Evolutionary conservation across 345 rosid genomes (phyloP), one percentile per base, ranked within the genome.

Genomic region (Orychophragmus violaceus): DNA sequence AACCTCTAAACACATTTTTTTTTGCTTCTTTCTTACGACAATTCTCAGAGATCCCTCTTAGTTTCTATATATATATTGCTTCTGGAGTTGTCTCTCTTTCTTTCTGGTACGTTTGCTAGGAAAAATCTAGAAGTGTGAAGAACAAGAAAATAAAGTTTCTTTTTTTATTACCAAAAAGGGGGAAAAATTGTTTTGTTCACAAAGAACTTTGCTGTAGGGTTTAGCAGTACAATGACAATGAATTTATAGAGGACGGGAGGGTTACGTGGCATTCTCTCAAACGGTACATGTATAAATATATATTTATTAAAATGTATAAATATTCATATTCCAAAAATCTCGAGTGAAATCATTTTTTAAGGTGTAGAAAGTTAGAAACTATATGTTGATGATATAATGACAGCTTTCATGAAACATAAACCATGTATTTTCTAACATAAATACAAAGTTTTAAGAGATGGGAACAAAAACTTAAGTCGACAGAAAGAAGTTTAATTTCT

Each of bases 1-100:
- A 45, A 74, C 44, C 67, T 67, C 80, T 50, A 84, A 63, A 76
- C 94, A 82, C 98, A 91, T 92, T 46, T 33, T 74, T 21, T 0
- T 8, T 4, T 13, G 18, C 23, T 41, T 12, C 5, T 36, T 41
- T 30, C 2, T 29, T 9, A 3, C n/a, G n/a, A n/a, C n/a, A n/a
- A n/a, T 32, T 42, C 29, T 16, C 46, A 37, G 32, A 59, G 22
- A 52, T 19, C 6, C 17, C 39, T 18, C 12, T 67, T 50, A 7
- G 37, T 13, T 55, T 53, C 29, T 12, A 3, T 61, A 28, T 62
- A 52, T 23, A 28, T 62, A 52, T 23, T 44, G 39, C 49, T 62
- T 64, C 21, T 56, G 27, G 33, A 48, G 22, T 41, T 18, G 52
- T 37, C 24, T 29, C 12, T 24, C 24, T 9, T 69, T 35, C 12